These are phyloP conservation scores for Termitomyces heimii DNA, from an alignment of 768 basidiomycete genomes.

Conservation along the genomic window DNA sequence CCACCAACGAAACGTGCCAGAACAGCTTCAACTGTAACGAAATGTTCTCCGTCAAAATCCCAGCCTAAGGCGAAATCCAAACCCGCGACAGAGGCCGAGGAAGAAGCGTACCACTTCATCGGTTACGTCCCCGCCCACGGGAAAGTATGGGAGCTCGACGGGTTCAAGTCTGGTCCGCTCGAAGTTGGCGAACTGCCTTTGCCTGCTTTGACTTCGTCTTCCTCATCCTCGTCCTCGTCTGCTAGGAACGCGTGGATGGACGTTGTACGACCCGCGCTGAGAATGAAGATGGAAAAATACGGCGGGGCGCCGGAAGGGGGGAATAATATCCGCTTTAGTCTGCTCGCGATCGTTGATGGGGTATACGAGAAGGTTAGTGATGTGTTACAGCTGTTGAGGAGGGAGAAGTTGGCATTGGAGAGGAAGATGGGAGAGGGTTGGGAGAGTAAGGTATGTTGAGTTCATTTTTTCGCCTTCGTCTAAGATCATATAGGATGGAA, in stretches of 20 bases:
- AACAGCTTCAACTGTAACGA: conserved; percentile 10
- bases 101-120: conserved; percentile 59
- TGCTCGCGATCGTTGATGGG: conserved; percentile 57
- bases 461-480: background rate
- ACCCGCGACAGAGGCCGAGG: conserved; percentile 18
- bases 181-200: conserved; percentile 53
- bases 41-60: conserved; percentile 11
- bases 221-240: background rate
- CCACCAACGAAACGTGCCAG: conserved; percentile 32
- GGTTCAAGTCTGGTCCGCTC: conserved; percentile 54
- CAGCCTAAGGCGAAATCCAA: conserved; percentile 14
- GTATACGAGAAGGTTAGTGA: conserved; percentile 42
- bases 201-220: conserved; percentile 4
- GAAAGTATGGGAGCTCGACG: conserved; percentile 70
- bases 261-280: conserved; percentile 52
- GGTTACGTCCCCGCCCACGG: conserved; percentile 57
- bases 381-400: conserved; percentile 45
- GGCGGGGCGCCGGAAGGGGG: conserved; percentile 37
- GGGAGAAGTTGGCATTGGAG: conserved; percentile 41
- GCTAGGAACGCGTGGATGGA: conserved; percentile 47
- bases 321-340: conserved; percentile 50
- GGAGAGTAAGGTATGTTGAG: conserved; percentile 25
- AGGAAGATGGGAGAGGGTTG: conserved; percentile 33
- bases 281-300: conserved; percentile 56
- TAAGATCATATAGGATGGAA: conserved; percentile 10